Percentiles rank a stretch among this genome's conserved stretches.
These are phyloP conservation scores for Colletotrichum salicis DNA, from an alignment of 2,329 filamentous ascomycete genomes.

Conservation along the genomic window DNA sequence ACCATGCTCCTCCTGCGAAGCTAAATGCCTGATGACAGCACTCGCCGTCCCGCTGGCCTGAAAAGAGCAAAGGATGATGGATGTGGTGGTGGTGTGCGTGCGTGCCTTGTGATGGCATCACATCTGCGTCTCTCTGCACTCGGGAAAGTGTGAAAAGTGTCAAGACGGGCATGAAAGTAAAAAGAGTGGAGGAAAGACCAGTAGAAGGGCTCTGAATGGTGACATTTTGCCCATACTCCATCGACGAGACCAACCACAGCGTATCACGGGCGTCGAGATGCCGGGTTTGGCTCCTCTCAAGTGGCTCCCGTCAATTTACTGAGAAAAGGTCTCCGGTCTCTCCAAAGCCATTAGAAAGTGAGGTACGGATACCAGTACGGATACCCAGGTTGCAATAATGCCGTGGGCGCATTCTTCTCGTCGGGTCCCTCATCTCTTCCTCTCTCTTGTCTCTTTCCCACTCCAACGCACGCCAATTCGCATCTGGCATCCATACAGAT, in stretches of 20 bases:
- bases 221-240: neutral
- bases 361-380: neutral
- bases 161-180: conserved; percentile 24
- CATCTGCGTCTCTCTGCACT: conserved; percentile 7
- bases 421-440: neutral
- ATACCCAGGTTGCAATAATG: neutral
- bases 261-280: neutral
- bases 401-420: neutral
- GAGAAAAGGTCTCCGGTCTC: neutral
- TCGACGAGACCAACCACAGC: neutral
- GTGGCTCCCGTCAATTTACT: neutral
- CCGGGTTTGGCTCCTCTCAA: neutral
- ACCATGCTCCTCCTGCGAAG: neutral
- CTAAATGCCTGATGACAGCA: conserved; percentile 3
- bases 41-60: neutral
- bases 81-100: neutral
- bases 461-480: neutral
- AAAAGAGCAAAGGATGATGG: neutral
- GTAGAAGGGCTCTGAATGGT: neutral
- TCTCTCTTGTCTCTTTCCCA: neutral
- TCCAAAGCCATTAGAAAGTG: neutral
- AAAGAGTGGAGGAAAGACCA: conserved; percentile 24
- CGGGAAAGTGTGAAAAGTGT: conserved; percentile 28
- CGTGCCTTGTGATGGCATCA: conserved; percentile 24
- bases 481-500: too few relatives aligned